phyloP scores from a whole-genome alignment of 1,284 basidiomycete species.

The Testicularia cyperi region DNA sequence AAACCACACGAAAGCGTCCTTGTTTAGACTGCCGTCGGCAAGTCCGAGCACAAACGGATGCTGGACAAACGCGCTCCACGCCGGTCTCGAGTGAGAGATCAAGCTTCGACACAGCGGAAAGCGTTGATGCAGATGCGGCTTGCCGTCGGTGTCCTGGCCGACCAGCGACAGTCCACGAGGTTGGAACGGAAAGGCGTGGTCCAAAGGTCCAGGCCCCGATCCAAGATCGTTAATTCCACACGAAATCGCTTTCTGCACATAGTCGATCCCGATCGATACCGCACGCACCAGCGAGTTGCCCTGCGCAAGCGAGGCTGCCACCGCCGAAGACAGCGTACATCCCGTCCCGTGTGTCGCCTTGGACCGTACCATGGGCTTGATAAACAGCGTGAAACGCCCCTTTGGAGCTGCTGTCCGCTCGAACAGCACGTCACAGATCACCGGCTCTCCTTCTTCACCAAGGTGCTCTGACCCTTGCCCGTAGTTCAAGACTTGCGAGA shows the following conservation, averaged over 20 bases:
- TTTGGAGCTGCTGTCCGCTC: slow-evolving; percentile 60
- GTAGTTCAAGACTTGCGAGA: slow-evolving; percentile 16
- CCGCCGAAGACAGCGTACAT: slow-evolving; percentile 83
- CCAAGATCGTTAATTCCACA: slow-evolving; percentile 71
- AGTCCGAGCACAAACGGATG: slow-evolving; percentile 80
- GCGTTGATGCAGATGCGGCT: slow-evolving; percentile 12
- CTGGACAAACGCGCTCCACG: slow-evolving; percentile 62
- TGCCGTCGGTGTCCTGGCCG: not conserved
- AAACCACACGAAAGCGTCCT: slow-evolving; percentile 76
- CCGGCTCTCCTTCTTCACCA: not conserved
- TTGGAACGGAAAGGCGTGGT: slow-evolving; percentile 75
- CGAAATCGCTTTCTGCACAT: slow-evolving; percentile 76
- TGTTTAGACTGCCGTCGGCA: slow-evolving; percentile 71
- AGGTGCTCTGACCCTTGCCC: not conserved
- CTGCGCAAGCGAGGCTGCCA: slow-evolving; percentile 71
- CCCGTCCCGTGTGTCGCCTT: slow-evolving; percentile 79
- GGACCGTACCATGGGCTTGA: slow-evolving; percentile 38
- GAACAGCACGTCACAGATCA: slow-evolving; percentile 76
- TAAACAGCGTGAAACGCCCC: slow-evolving; percentile 37
- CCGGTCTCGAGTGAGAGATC: slow-evolving; percentile 41
- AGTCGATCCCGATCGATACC: slow-evolving; percentile 68
- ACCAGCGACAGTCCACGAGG: slow-evolving; percentile 26
- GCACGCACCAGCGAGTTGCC: slow-evolving; percentile 69
- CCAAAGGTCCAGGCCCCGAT: slow-evolving; percentile 78
- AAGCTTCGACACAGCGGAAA: slow-evolving; percentile 35